Evolutionary conservation across 2,329 filamentous ascomycete species (phyloP), one percentile per base, ranked within the genome.

Genomic region (Cladophialophora immunda): DNA sequence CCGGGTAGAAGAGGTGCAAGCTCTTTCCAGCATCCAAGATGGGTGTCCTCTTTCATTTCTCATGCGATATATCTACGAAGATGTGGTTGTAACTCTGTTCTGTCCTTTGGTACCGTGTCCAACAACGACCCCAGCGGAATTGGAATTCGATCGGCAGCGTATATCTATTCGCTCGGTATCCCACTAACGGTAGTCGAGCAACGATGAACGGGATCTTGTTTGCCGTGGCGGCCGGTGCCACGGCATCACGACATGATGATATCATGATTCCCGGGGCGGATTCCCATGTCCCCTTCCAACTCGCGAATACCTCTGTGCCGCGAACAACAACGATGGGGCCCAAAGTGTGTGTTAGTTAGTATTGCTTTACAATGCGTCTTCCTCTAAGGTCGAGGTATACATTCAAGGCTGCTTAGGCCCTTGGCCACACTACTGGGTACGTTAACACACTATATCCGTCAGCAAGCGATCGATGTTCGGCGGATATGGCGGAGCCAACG

Each of bases 401-500:
- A 11, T 5, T 41, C 36, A 5, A 17, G 36, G 36, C n/a, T n/a
- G n/a, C n/a, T n/a, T n/a, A n/a, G n/a, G n/a, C n/a, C n/a, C n/a
- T n/a, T n/a, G n/a, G n/a, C n/a, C n/a, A n/a, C n/a, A n/a, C n/a
- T n/a, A n/a, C n/a, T 19, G 5, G 38, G 4, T 6, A 8, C 17
- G 17, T 19, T 5, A 7, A 4, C 4, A 8, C 1, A n/a, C 17
- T 19, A 19, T 8, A 5, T 15, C 45, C 19, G 15, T 3, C 11
- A 25, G 11, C 7, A 27, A 13, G 19, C 19, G 27, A 4, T 45
- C 19, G 11, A 25, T 27, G 13, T 15, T 27, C 6, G 45, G 17
- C 17, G 19, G 22, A 50, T 2, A 68, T 68, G 66, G 62, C 62
- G 13, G 54, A 62, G 30, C 27, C 62, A 15, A 62, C 27, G 8